Evolutionary conservation across 768 basidiomycete genomes (phyloP).

Genomic region (Tricholoma bakamatsutake): DNA sequence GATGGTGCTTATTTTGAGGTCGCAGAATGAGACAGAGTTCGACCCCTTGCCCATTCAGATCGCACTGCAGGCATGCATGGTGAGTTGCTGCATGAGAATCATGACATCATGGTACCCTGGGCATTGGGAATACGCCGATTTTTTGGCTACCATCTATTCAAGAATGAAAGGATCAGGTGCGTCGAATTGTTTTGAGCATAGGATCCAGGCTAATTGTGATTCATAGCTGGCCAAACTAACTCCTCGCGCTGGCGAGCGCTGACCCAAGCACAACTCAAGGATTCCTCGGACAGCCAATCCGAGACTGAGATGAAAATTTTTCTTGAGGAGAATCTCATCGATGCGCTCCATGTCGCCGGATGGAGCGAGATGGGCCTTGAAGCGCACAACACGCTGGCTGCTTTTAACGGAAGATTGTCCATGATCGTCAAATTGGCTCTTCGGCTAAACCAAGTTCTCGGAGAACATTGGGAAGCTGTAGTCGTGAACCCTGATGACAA

Average conservation of each 20-base stretch:
- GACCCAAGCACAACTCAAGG: slow-evolving; percentile 19
- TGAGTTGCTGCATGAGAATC: slow-evolving; percentile 31
- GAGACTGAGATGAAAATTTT: slow-evolving; percentile 13
- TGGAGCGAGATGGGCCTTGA: neutral
- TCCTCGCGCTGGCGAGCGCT: slow-evolving; percentile 23
- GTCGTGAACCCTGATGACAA: slow-evolving; percentile 19
- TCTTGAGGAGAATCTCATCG: slow-evolving; percentile 13
- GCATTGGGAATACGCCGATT: slow-evolving; percentile 36
- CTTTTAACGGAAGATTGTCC: slow-evolving; percentile 8
- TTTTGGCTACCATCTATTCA: slow-evolving; percentile 30
- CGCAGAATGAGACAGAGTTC: slow-evolving; percentile 17
- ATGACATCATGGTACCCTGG: slow-evolving; percentile 37
- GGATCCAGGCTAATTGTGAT: neutral
- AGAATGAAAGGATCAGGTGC: slow-evolving; percentile 32
- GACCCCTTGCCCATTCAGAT: slow-evolving; percentile 32
- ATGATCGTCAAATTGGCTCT: slow-evolving; percentile 25
- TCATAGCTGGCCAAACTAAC: slow-evolving; percentile 10
- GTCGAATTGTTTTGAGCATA: slow-evolving; percentile 2
- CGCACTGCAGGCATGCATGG: slow-evolving; percentile 35
- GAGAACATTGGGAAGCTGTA: slow-evolving; percentile 20
- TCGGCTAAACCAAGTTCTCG: slow-evolving; percentile 25
- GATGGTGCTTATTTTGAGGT: slow-evolving; percentile 24
- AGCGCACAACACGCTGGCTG: slow-evolving; percentile 2
- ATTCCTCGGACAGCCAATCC: slow-evolving; percentile 15
- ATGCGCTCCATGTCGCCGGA: slow-evolving; percentile 1